A percentile compares a stretch with the other conserved stretches of the same genome.
Evolutionary conservation across 441 rosid species (phyloP).

Genomic region (Metrosideros polymorpha): DNA sequence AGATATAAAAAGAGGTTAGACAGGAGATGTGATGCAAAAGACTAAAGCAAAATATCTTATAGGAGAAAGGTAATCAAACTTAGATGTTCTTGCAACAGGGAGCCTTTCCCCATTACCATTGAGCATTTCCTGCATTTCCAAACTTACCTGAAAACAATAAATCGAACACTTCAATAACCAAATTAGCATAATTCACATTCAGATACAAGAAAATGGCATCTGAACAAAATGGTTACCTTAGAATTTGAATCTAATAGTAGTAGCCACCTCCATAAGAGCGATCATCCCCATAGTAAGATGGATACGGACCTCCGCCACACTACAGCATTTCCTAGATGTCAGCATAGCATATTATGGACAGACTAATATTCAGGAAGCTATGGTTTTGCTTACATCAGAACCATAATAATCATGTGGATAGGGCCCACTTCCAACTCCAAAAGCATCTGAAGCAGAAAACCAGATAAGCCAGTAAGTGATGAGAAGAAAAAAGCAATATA

Average conservation of each 20-base stretch:
- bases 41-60: neutral
- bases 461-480: conserved; percentile 2
- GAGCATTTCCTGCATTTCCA: conserved; percentile 22
- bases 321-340: conserved; percentile 18
- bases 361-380: neutral
- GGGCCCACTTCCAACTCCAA: conserved; percentile 27
- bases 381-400: conserved; percentile 35
- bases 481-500: neutral
- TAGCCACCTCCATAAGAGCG: conserved; percentile 35
- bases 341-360: neutral
- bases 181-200: neutral
- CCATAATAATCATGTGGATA: conserved; percentile 34
- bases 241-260: conserved; percentile 20
- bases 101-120: conserved; percentile 17
- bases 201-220: neutral
- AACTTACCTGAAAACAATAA: conserved; percentile 24
- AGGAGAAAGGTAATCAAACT: conserved; percentile 7
- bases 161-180: neutral
- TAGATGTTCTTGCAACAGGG: conserved; percentile 14
- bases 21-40: conserved; percentile 1
- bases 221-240: conserved; percentile 23
- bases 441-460: conserved; percentile 27
- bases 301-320: conserved; percentile 25
- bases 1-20: neutral
- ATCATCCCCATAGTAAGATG: conserved; percentile 31